A percentile compares a stretch with the other conserved stretches of the same genome.
phyloP scores from a whole-genome alignment of 108 stramenopile genomes.

The Phaeodactylum tricornutum region DNA sequence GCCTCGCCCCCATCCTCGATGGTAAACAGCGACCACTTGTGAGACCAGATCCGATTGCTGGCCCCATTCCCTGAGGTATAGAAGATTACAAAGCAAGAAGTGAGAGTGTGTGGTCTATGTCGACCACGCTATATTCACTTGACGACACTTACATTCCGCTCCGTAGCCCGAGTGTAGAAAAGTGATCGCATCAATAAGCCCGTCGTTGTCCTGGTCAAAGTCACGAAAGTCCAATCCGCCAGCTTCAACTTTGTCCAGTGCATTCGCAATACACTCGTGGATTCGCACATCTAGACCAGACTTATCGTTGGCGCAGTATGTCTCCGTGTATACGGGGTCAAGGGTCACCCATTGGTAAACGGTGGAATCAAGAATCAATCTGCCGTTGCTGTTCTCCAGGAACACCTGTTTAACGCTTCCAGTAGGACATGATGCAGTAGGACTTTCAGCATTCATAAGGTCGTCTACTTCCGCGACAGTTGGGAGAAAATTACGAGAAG shows the following conservation, averaged over 20 bases:
- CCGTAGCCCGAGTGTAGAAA: conserved; percentile 66
- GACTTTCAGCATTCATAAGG: too few relatives aligned
- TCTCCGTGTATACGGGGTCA: conserved; percentile 13
- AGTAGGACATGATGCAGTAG: conserved; percentile 3
- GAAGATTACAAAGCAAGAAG: too few relatives aligned
- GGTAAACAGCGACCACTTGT: too few relatives aligned
- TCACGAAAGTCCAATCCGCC: conserved; percentile 14
- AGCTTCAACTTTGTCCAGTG: conserved; percentile 1
- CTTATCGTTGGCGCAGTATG: conserved; percentile 12
- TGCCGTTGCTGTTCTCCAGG: background rate
- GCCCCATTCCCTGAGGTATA: too few relatives aligned
- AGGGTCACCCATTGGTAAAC: too few relatives aligned
- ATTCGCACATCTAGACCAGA: background rate
- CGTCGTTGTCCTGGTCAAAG: conserved; percentile 30
- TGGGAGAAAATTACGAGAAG: background rate
- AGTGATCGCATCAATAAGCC: conserved; percentile 39
- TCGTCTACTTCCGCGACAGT: background rate
- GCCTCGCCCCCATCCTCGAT: too few relatives aligned
- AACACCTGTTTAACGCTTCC: background rate
- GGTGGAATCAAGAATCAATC: too few relatives aligned
- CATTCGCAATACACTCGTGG: background rate
- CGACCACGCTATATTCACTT: too few relatives aligned
- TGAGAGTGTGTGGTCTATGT: too few relatives aligned
- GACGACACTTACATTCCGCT: too few relatives aligned
- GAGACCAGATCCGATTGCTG: too few relatives aligned